These are phyloP conservation scores for Pleurotus ostreatus DNA, from an alignment of 768 basidiomycete species.

Conservation along the genomic window DNA sequence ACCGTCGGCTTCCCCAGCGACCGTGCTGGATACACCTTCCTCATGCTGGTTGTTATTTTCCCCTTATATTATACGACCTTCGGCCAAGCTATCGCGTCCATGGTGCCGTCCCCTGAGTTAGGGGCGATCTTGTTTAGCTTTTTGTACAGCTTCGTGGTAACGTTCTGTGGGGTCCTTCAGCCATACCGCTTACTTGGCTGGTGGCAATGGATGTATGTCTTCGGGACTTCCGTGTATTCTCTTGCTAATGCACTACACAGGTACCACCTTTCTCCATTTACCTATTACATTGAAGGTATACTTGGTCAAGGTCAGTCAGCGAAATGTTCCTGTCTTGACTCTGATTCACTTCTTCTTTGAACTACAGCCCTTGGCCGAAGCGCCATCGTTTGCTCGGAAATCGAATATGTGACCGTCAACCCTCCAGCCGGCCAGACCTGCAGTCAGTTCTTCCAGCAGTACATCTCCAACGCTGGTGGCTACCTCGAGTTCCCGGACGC, in stretches of 20 bases:
- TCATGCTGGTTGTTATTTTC: constrained; percentile 27
- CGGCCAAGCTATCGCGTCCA: constrained; percentile 49
- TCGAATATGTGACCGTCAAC: constrained; percentile 58
- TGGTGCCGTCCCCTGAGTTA: constrained; percentile 52
- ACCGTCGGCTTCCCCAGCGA: constrained; percentile 55
- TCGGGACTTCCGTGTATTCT: too few species aligned
- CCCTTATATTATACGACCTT: constrained; percentile 43
- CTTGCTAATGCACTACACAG: constrained; percentile 7
- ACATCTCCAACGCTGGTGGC: constrained; percentile 49
- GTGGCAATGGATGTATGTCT: constrained; percentile 62
- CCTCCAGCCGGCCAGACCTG: constrained; percentile 61
- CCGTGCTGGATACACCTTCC: constrained; percentile 55
- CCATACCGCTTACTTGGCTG: constrained; percentile 54
- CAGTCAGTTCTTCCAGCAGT: constrained; percentile 42
- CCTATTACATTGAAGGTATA: constrained; percentile 53
- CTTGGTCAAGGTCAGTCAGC: constrained; percentile 37
- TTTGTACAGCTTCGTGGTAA: constrained; percentile 54
- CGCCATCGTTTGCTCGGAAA: constrained; percentile 47
- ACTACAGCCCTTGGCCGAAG: constrained; percentile 44
- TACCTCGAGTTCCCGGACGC: constrained; percentile 54
- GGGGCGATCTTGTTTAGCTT: constrained; percentile 49
- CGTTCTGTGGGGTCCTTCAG: constrained; percentile 62
- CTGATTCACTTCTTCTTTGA: constrained; percentile 21
- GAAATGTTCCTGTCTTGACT: constrained; percentile 24
- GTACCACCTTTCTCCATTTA: constrained; percentile 45